A percentile compares a stretch with the other conserved stretches of the same genome.
These are phyloP conservation scores for Wickerhamiella kurtzmanii DNA, from an alignment of 805 yeast species.

Conservation along the genomic window DNA sequence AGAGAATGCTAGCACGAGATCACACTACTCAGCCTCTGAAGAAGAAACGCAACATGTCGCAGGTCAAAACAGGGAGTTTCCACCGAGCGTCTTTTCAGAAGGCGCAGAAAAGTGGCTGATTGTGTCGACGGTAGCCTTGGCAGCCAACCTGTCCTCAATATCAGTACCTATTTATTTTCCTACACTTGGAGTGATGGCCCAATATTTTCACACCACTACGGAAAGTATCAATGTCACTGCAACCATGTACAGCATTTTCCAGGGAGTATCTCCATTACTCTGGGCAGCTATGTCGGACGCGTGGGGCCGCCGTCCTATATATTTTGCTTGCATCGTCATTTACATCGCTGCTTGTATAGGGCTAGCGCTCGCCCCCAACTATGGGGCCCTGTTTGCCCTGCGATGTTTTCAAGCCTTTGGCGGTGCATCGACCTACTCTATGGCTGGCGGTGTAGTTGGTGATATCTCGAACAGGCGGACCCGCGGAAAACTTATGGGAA, in stretches of 20 bases:
- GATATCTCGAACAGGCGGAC: constrained; percentile 53
- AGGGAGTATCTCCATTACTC: constrained; percentile 63
- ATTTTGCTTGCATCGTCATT: constrained; percentile 39
- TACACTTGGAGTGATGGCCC: constrained; percentile 46
- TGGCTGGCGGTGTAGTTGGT: constrained; percentile 57
- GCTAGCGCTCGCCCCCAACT: constrained; percentile 43
- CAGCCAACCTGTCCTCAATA: constrained; percentile 36
- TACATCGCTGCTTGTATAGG: constrained; percentile 55
- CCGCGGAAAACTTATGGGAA: constrained; percentile 60
- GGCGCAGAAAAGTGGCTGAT: constrained; percentile 12
- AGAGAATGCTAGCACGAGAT: no score
- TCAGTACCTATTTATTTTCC: constrained; percentile 75
- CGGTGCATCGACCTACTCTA: constrained; percentile 61
- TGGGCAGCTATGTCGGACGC: constrained; percentile 57
- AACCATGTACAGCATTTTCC: constrained; percentile 61
- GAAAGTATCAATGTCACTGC: constrained; percentile 59
- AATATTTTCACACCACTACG: constrained; percentile 40
- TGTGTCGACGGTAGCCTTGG: constrained; percentile 8
- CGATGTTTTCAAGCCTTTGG: constrained; percentile 66
- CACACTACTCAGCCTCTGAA: no score
- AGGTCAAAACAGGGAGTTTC: constrained; percentile 6
- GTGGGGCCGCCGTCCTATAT: constrained; percentile 59
- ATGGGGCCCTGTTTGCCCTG: constrained; percentile 49
- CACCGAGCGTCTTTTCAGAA: constrained; percentile 7
- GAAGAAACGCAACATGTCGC: no score